Evolutionary conservation across 345 rosid species (phyloP), one percentile per base, ranked within the genome.

Genomic region (Aquilaria sinensis): DNA sequence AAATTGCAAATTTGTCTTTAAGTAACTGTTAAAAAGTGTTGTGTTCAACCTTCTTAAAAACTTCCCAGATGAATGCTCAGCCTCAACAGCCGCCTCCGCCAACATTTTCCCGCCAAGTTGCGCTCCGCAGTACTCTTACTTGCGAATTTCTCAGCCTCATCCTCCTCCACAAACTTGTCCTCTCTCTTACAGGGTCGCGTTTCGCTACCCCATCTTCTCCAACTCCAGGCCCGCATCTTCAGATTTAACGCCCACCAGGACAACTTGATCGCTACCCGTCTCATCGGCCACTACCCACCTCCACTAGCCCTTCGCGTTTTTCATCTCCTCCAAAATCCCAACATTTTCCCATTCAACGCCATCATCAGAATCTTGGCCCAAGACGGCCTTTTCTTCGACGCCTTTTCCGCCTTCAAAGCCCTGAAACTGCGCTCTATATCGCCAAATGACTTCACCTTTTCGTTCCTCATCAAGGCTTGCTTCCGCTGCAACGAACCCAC

Each of bases 321-420:
- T 53, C 13, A 47, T 31, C 79, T 62, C 2, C 68, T 78, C 3
- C 54, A 47, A 31, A 41, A 14, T 11, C 82, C 83, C 65, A 79
- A 73, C 53, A 66, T 79, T 58, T 79, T 75, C 70, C 83, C 83
- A 1, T 79, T 64, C 72, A 79, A 79, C 56, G 78, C 83, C 72
- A 75, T 79, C 43, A 68, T 79, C 58, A 76, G 80, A 70, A 73
- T 73, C 62, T 63, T 66, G 1, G 78, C 72, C 34, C 59, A 70
- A 13, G 65, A 68, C 59, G 70, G 74, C 45, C 45, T 6, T 31
- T 62, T 51, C 53, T 51, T 5, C 9, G 47, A 58, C 6, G 63
- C 76, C 9, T 65, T 71, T 15, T 46, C 68, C 61, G 16, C 71
- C 56, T 79, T 79, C 72, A 67, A 58, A 6, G 43, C 14, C 46